Conservation (phyloP, 1,284 basidiomycete genomes). For the Gastroboletus turbinatus region DNA sequence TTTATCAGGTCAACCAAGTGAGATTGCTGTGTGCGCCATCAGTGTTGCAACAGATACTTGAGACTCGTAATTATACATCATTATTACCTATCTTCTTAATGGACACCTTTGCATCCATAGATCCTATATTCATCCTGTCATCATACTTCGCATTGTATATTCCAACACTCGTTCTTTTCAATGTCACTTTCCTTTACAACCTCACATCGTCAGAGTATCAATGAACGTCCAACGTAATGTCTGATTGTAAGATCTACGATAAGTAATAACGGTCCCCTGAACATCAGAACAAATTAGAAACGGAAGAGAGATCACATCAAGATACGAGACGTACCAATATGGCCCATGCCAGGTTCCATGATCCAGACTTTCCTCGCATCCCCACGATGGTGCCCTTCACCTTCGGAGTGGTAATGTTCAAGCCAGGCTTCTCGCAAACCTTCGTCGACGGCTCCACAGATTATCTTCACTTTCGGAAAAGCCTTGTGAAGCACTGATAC, state of each 20-base stretch:
- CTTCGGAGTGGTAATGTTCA: slow-evolving; percentile 49
- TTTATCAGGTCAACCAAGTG: slow-evolving; percentile 26
- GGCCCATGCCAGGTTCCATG: slow-evolving; percentile 79
- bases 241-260: slow-evolving; percentile 14
- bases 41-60: slow-evolving; percentile 5
- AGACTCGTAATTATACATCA: neutral
- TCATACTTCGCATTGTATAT: slow-evolving; percentile 14
- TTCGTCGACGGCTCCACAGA: slow-evolving; percentile 82
- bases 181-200: slow-evolving; percentile 7
- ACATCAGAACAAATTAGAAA: slow-evolving; percentile 6
- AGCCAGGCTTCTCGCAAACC: slow-evolving; percentile 72
- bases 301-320: neutral
- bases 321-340: slow-evolving; percentile 57
- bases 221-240: slow-evolving; percentile 5
- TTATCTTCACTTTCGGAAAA: slow-evolving; percentile 80
- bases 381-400: slow-evolving; percentile 34
- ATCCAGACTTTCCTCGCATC: slow-evolving; percentile 68
- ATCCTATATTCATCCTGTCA: slow-evolving; percentile 6
- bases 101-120: neutral
- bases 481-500: slow-evolving; percentile 75
- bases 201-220: slow-evolving; percentile 2
- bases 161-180: slow-evolving; percentile 14
- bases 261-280: slow-evolving; percentile 52
- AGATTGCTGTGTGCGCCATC: slow-evolving; percentile 16
- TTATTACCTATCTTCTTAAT: slow-evolving; percentile 5